Evolutionary conservation across 169 alveolate genomes (phyloP), one percentile per base, ranked within the genome.

Genomic region (Cryptosporidium muris): DNA sequence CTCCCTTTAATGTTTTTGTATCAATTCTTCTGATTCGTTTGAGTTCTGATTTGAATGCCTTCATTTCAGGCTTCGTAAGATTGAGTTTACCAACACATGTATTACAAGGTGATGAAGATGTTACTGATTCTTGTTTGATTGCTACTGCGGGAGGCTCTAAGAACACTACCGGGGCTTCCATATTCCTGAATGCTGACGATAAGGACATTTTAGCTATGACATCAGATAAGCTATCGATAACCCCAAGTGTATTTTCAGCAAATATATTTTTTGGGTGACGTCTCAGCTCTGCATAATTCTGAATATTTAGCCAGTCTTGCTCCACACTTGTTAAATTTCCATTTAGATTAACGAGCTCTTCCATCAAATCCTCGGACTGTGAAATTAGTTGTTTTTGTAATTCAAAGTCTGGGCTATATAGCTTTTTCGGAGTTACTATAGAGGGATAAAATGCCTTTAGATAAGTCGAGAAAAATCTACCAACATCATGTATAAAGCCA

Each of bases 91-190:
- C 82, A 37, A 56, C 82, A 53, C 82, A 67, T 34, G 64, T 67
- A 6, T 38, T 38, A 9, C 82, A 67, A 40, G 82, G 82, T 3
- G 82, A 40, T 67, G 60, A 65, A 38, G 58, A 12, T n/a, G 49
- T n/a, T 56, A 34, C 47, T 67, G 51, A 65, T 56, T 67, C 82
- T 67, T 67, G 82, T n/a, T 67, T 67, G 12, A 67, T 67, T 51
- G 82, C 82, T 7, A 67, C 66, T 9, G 82, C 51, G 54, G 82
- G 82, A 53, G 82, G 82, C 4, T 67, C 82, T 36, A 67, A 9
- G 54, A 67, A 67, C 14, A 67, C 82, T 34, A 67, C 54, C 6
- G 82, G 82, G 14, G 82, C 82, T 53, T 67, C 82, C 82, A 67
- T 67, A 56, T 67, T 67, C 54, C 54, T 67, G 42, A 67, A 67